Base-by-base conservation (phyloP, 2,329 filamentous ascomycete species). In the Penicillium sp. region DNA sequence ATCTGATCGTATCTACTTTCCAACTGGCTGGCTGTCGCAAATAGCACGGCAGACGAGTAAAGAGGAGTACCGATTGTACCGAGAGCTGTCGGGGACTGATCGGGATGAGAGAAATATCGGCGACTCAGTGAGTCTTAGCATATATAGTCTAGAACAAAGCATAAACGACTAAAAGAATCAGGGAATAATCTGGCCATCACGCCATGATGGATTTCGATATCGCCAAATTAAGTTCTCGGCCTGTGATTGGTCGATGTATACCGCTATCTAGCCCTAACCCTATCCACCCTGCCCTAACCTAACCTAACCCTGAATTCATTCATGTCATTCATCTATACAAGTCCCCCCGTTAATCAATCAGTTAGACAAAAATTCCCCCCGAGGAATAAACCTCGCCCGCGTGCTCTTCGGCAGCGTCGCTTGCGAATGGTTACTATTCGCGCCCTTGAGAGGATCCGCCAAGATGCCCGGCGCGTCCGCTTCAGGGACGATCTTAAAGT, bases 401-500 rank as follows among this genome's bases (percentile, higher is more conserved):
- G 47, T 49, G 14, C 42, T 35, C 21, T 46, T 38, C 2, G 54
- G 54, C 3, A 28, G 21, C 28, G 54, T 48, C 16, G 53, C 52
- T 18, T 28, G 35, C 2, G 45, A 18, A 26, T 16, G 33, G 9
- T 18, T 23, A 18, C 35, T 43, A n/a, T 21, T 33, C 23, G 33
- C 47, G 26, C 57, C 48, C 30, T 52, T n/a, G 16, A 59, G 42
- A 7, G 57, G 57, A 24, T 59, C 53, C 3, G 54, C 46, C 14
- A 45, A 33, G 11, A n/a, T 35, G 7, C 16, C 14, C 4, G 47
- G 47, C 47, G 56, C 48, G 16, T 45, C 52, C 45, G 23, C n/a
- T 53, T 1, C 53, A n/a, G 57, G 57, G 5, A 52, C 43, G 30
- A 59, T 59, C 16, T 59, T 46, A 42, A 59, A 59, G 14, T 56